Conservation (phyloP, 129 eudicot species). For the Lonicera japonica region DNA sequence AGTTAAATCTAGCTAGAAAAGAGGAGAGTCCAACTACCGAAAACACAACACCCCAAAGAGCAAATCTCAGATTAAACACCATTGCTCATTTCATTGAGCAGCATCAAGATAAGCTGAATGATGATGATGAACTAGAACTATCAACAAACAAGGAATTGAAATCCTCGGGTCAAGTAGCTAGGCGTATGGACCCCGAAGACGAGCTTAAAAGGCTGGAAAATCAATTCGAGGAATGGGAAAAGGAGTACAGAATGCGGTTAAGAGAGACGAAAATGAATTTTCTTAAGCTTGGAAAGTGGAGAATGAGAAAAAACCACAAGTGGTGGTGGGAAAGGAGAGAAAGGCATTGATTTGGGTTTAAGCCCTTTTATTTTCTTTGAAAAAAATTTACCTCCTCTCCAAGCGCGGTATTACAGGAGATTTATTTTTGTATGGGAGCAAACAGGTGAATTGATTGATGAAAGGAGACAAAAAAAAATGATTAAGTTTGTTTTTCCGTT, state of each 20-base stretch:
- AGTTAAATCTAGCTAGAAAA: constrained; percentile 26
- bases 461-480: too few relatives aligned
- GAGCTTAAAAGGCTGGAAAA: constrained; percentile 46
- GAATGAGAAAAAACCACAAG: constrained; percentile 22
- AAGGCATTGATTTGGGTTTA: too few relatives aligned
- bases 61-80: background rate
- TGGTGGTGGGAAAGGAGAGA: constrained; percentile 44
- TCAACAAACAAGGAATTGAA: too few relatives aligned
- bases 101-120: too few relatives aligned
- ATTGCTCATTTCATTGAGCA: background rate
- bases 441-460: too few relatives aligned
- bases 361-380: too few relatives aligned
- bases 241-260: constrained; percentile 48
- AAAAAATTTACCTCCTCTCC: too few relatives aligned
- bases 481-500: too few relatives aligned
- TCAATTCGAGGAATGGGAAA: constrained; percentile 62
- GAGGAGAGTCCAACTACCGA: constrained; percentile 7
- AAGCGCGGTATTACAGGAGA: too few relatives aligned
- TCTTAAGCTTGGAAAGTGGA: constrained; percentile 31
- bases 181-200: constrained; percentile 20
- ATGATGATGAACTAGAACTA: too few relatives aligned
- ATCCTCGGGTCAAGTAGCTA: too few relatives aligned
- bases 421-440: too few relatives aligned
- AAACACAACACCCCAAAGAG: background rate
- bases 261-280: constrained; percentile 33